These are phyloP conservation scores for Corylus heterophylla DNA, from an alignment of 306 rosid genomes.

Conservation along the genomic window DNA sequence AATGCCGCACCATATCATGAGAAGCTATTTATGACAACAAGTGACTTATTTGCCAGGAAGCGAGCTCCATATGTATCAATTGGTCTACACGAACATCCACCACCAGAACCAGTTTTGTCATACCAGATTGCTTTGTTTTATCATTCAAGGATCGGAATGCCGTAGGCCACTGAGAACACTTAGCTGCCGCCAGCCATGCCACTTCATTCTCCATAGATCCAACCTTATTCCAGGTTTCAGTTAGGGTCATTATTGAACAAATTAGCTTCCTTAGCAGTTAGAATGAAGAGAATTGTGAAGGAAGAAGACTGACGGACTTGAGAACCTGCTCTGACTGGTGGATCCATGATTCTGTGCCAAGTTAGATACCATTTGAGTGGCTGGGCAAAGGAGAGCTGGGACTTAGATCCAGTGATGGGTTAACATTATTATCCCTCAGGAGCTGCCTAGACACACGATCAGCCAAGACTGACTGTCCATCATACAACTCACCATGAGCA, in stretches of 20 bases:
- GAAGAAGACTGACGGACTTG: conserved; percentile 38
- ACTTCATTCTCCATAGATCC: conserved; percentile 35
- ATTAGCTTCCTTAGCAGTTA: conserved; percentile 44
- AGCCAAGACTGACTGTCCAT: conserved; percentile 88
- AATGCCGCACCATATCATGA: conserved; percentile 31
- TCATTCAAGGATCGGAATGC: conserved; percentile 28
- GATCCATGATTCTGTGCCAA: conserved; percentile 27
- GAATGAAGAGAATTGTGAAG: conserved; percentile 35
- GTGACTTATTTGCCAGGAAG: conserved; percentile 35
- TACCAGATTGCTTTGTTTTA: conserved; percentile 26
- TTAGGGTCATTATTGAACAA: conserved; percentile 53
- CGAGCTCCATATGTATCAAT: conserved; percentile 30
- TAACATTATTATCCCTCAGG: conserved; percentile 66
- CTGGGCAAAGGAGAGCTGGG: conserved; percentile 60
- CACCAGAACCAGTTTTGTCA: conserved; percentile 27
- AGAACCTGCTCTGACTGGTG: conserved; percentile 25
- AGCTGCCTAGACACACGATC: conserved; percentile 87
- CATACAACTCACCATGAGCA: conserved; percentile 50
- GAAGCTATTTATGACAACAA: conserved; percentile 30
- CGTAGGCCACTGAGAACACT: conserved; percentile 37
- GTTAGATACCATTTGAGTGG: conserved; percentile 64
- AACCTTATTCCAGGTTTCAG: conserved; percentile 49
- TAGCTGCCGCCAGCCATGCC: conserved; percentile 39
- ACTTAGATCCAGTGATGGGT: conserved; percentile 68
- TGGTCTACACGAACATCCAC: conserved; percentile 24